Evolutionary conservation across 2,329 filamentous ascomycete species (phyloP).

Genomic region (Curvularia verruculosa): DNA sequence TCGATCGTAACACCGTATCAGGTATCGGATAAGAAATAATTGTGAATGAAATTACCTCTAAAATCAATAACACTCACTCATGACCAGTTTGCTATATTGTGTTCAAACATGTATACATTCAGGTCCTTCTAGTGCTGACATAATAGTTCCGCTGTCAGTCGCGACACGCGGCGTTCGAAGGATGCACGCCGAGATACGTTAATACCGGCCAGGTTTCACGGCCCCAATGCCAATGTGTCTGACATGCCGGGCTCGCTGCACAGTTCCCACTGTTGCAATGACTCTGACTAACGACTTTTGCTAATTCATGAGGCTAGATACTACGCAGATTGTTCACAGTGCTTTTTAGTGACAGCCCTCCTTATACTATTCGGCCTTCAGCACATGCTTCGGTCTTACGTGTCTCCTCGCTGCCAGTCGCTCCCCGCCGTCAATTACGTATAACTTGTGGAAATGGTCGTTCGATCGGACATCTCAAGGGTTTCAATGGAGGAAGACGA

Average conservation of each 20-base stretch:
- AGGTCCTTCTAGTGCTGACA: not conserved
- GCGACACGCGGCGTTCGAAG: constrained; percentile 1
- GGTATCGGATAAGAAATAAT: not conserved
- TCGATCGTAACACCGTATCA: not conserved
- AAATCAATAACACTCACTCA: not conserved
- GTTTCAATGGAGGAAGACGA: constrained; percentile 25
- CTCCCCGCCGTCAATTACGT: not conserved
- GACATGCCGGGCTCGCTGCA: not conserved
- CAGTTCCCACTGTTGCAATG: not conserved
- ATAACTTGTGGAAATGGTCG: constrained; percentile 16
- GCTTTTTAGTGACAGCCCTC: not conserved
- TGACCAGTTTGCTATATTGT: not conserved
- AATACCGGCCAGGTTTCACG: not conserved
- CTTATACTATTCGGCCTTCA: not conserved
- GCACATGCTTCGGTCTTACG: not conserved
- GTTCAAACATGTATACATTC: not conserved
- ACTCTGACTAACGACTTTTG: not conserved
- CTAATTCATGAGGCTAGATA: not conserved
- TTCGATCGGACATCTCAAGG: constrained; percentile 11
- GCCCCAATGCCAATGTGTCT: not conserved
- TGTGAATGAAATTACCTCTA: not conserved
- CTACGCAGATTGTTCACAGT: not conserved
- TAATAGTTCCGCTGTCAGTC: not conserved
- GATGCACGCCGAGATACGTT: not conserved
- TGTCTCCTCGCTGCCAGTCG: not conserved